Evolutionary conservation across 306 rosid species (phyloP).

Genomic region (Delonix regia): DNA sequence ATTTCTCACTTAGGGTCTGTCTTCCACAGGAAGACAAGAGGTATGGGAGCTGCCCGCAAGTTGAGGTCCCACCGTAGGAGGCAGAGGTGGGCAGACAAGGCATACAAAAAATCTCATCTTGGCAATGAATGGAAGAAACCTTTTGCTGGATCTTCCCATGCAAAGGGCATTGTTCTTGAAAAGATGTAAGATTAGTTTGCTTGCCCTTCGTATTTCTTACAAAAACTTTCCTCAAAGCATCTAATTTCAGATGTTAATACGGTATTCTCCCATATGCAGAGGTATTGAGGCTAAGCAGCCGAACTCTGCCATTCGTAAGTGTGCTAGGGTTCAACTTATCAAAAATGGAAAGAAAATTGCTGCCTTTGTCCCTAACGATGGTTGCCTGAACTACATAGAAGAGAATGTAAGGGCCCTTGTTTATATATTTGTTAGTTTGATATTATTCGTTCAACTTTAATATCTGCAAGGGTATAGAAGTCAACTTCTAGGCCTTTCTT

Average conservation of each 20-base stretch:
- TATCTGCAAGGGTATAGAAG: not conserved
- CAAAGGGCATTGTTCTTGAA: conserved; percentile 82
- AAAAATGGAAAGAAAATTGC: conserved; percentile 87
- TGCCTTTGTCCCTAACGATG: conserved; percentile 84
- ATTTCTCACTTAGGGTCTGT: not conserved
- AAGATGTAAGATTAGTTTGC: conserved; percentile 58
- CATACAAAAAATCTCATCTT: conserved; percentile 74
- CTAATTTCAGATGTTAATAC: not conserved
- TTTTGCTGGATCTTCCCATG: conserved; percentile 87
- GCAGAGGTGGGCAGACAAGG: conserved; percentile 76
- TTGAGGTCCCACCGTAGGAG: conserved; percentile 65
- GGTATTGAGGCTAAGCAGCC: conserved; percentile 94
- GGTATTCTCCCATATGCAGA: conserved; percentile 38
- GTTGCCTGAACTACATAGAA: conserved; percentile 76
- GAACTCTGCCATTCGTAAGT: conserved; percentile 80
- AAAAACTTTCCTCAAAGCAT: not conserved
- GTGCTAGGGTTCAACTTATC: conserved; percentile 84
- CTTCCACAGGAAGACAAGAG: conserved; percentile 66
- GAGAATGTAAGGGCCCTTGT: conserved; percentile 57
- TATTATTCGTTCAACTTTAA: not conserved
- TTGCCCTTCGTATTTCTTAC: too few species aligned
- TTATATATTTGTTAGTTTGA: not conserved
- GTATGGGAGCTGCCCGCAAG: conserved; percentile 81
- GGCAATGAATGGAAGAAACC: conserved; percentile 92
- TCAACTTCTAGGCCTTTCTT: not conserved